Base-by-base conservation (phyloP, 2,329 filamentous ascomycete genomes). In the Pyricularia sp. region DNA sequence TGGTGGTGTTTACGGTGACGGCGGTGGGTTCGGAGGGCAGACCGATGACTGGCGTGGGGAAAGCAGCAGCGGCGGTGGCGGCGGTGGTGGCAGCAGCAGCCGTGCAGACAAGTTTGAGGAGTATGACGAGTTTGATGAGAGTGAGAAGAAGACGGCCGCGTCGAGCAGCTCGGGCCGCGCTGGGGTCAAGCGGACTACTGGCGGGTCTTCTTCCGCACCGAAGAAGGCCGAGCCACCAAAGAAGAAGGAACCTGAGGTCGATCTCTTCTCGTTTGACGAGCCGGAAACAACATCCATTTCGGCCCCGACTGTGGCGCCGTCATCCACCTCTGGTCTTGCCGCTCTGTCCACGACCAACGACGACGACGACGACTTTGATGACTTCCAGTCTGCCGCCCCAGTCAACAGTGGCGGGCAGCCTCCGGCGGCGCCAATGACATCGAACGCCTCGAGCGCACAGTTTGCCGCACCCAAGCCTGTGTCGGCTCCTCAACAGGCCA, bases 71-170 rank as follows among this genome's bases (percentile, higher is more conserved):
- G 31, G 31, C 2, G 31, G 60, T 80, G 80, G 70, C 79, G 87
- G 62, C 9, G 62, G 62, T n/a, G 62, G 44, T 13, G 87, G 90
- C 70, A 77, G 81, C 26, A 78, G 84, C 66, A 81, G 80, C 70
- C 79, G 87, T 66, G 80, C 82, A 65, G 92, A 96, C 69, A 85
- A 88, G 68, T 99, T 97, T 70, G 93, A 97, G 70, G 94, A 97
- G 76, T 99, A 99, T 72, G 93, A 99, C 73, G 94, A 99, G 76
- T 93, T 88, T 71, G 93, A 97, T 65, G 94, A 96, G 71, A 91
- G 83, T 55, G 77, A 81, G 40, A 72, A 77, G 64, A 78, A 78
- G 28, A 65, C 70, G 4, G 81, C 82, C 62, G 77, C 77, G 62
- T 74, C 81, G 63, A 78, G 83, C 66, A 77, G 84, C 28, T 78